These are phyloP conservation scores for Tricholoma hemisulphureum DNA, from an alignment of 768 basidiomycete genomes.

Conservation along the genomic window DNA sequence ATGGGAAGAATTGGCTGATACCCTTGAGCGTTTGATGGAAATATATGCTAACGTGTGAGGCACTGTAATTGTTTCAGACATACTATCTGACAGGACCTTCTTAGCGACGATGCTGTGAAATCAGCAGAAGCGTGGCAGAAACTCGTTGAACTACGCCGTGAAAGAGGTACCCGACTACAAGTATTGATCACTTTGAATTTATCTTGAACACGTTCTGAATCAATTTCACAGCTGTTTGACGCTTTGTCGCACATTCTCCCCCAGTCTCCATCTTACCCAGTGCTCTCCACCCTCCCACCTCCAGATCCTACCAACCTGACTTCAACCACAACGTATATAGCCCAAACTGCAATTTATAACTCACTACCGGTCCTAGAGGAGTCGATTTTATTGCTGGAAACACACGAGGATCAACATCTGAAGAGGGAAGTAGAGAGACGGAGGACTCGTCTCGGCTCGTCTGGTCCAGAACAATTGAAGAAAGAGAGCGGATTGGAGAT, in stretches of 20 bases:
- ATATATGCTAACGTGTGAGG: conserved; percentile 60
- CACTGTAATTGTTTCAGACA: neutral
- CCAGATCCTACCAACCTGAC: conserved; percentile 79
- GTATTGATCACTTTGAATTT: conserved; percentile 11
- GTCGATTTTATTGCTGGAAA: conserved; percentile 61
- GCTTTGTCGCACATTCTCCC: conserved; percentile 73
- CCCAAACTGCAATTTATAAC: conserved; percentile 65
- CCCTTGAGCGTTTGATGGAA: conserved; percentile 55
- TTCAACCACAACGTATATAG: conserved; percentile 52
- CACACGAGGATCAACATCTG: conserved; percentile 54
- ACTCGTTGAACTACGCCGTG: conserved; percentile 58
- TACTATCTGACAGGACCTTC: neutral
- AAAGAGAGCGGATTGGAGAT: conserved; percentile 69
- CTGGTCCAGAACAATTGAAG: conserved; percentile 54
- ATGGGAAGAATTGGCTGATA: conserved; percentile 57
- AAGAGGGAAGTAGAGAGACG: conserved; percentile 74
- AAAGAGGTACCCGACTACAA: conserved; percentile 58
- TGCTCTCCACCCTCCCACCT: conserved; percentile 64
- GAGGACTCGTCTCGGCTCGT: conserved; percentile 71
- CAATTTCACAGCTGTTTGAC: conserved; percentile 52
- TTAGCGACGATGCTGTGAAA: conserved; percentile 72
- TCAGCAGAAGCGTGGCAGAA: conserved; percentile 83
- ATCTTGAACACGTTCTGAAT: conserved; percentile 5
- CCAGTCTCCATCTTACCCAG: conserved; percentile 59
- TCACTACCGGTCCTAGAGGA: conserved; percentile 73